A percentile compares a stretch with the other conserved stretches of the same genome.
Evolutionary conservation across 768 basidiomycete species (phyloP).

Genomic region (Mrakia gelida): DNA sequence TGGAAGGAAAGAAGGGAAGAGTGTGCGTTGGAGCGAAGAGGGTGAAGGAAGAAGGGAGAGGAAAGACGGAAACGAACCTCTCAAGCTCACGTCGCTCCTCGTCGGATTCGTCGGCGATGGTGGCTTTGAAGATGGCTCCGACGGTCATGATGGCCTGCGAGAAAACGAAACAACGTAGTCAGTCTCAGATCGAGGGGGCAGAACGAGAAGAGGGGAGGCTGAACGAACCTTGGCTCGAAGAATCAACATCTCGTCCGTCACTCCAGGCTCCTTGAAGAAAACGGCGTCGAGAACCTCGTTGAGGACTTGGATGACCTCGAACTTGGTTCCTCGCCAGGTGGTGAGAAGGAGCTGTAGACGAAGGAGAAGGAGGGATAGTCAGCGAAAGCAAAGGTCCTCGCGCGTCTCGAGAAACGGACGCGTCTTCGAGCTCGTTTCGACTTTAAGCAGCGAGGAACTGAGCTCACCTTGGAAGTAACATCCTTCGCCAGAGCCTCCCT

Average conservation of each 20-base stretch:
- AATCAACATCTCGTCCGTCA: conserved; percentile 63
- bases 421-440: not conserved
- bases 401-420: no score
- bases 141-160: conserved; percentile 74
- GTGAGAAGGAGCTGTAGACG: conserved; percentile 76
- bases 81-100: conserved; percentile 92
- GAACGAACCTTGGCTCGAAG: conserved; percentile 73
- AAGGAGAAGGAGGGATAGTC: not conserved
- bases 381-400: not conserved
- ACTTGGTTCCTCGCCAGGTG: conserved; percentile 93
- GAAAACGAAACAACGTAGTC: not conserved
- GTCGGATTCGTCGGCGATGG: conserved; percentile 82
- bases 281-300: conserved; percentile 72
- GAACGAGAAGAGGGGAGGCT: conserved; percentile 16
- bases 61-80: conserved; percentile 53
- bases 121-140: conserved; percentile 82
- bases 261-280: conserved; percentile 65
- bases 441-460: not conserved
- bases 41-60: not conserved
- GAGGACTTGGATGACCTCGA: conserved; percentile 77
- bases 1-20: not conserved
- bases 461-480: conserved; percentile 16
- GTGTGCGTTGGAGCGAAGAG: not conserved
- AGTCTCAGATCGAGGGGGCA: not conserved
- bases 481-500: conserved; percentile 18